Conservation (phyloP, 2,329 filamentous ascomycete species). For the Dothistroma septosporum region DNA sequence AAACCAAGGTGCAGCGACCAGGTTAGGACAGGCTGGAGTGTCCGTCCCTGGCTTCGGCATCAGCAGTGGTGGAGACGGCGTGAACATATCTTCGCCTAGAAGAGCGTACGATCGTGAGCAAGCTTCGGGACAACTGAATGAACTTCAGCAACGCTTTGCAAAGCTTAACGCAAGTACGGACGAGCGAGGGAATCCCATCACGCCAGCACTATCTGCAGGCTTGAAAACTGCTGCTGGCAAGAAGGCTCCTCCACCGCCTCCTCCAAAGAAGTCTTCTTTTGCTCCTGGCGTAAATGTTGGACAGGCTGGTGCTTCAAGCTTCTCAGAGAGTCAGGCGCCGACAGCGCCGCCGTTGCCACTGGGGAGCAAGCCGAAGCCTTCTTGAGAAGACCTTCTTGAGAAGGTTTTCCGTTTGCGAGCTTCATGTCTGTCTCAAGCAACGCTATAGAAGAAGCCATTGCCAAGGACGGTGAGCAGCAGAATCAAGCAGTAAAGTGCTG, state of each 20-base stretch:
- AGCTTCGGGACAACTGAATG: conserved; percentile 52
- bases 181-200: conserved; percentile 7
- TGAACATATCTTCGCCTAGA: conserved; percentile 3
- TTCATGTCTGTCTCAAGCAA: no score
- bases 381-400: conserved; percentile 5
- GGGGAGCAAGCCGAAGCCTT: conserved; percentile 51
- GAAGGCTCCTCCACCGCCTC: conserved; percentile 54
- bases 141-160: conserved; percentile 64
- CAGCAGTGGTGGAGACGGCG: conserved; percentile 41
- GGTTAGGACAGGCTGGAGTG: conserved; percentile 69
- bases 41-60: conserved; percentile 77
- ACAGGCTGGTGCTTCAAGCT: conserved; percentile 22
- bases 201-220: conserved; percentile 12
- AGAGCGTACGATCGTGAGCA: conserved; percentile 21
- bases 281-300: conserved; percentile 38
- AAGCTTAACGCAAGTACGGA: conserved; percentile 42
- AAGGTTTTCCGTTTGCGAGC: no score
- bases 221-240: conserved; percentile 40
- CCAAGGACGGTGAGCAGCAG: background rate
- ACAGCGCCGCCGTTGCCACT: conserved; percentile 55
- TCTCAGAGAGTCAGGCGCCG: conserved; percentile 15
- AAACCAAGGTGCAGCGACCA: conserved; percentile 58
- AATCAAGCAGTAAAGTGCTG: background rate
- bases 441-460: background rate
- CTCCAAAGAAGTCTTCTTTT: conserved; percentile 51